Evolutionary conservation across 768 basidiomycete species (phyloP).

Genomic region (Amanita molliuscula): DNA sequence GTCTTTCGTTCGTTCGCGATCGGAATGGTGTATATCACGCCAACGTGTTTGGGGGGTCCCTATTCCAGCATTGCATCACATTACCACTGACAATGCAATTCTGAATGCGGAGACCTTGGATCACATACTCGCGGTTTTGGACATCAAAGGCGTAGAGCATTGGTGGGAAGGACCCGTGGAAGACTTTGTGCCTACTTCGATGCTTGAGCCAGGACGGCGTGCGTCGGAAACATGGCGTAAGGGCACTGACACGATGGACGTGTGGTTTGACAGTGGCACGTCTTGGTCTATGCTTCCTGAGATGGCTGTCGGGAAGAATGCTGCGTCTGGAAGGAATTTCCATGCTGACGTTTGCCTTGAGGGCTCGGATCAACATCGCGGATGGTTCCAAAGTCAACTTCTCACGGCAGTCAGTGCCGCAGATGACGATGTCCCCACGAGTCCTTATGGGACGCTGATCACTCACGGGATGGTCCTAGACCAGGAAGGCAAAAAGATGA

Average conservation of each 20-base stretch:
- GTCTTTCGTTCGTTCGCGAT: conserved; percentile 75
- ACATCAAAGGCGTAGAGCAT: conserved; percentile 60
- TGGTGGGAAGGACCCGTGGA: conserved; percentile 89
- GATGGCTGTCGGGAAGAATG: conserved; percentile 22
- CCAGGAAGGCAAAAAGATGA: conserved; percentile 88
- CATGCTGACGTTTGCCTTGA: conserved; percentile 86
- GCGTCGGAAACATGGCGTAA: conserved; percentile 51
- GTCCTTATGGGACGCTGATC: conserved; percentile 69
- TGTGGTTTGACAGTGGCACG: conserved; percentile 97
- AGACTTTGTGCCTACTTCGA: conserved; percentile 66
- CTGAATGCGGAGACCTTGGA: conserved; percentile 55
- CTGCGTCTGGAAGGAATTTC: conserved; percentile 20
- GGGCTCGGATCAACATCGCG: conserved; percentile 95
- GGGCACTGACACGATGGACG: conserved; percentile 94
- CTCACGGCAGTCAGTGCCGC: conserved; percentile 65
- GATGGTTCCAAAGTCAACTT: conserved; percentile 97
- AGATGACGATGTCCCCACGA: conserved; percentile 20
- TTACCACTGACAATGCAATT: conserved; percentile 48
- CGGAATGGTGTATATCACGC: conserved; percentile 98
- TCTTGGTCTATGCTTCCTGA: conserved; percentile 76
- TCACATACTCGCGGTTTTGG: conserved; percentile 70
- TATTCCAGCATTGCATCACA: conserved; percentile 78
- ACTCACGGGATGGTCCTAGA: conserved; percentile 98
- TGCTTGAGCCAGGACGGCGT: conserved; percentile 32
- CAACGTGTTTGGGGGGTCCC: conserved; percentile 98